phyloP scores from a whole-genome alignment of 352 stramenopile species.

The Globisporangium middletonii region DNA sequence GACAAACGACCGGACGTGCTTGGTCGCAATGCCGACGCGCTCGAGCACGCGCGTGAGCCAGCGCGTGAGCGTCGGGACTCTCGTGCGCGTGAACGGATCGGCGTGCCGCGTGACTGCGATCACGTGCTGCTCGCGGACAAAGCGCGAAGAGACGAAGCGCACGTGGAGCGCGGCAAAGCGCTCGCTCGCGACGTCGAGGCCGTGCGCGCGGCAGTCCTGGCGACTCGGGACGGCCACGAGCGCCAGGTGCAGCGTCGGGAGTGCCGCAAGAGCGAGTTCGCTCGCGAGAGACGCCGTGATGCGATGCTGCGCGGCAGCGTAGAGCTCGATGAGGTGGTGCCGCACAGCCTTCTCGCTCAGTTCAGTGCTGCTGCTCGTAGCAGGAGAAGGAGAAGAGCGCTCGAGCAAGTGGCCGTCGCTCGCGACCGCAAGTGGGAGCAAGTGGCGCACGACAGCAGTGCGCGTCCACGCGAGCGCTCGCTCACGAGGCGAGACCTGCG shows the following conservation, averaged over 20 bases:
- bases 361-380: too few species aligned
- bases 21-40: slow-evolving; percentile 3
- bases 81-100: not conserved
- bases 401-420: slow-evolving; percentile 4
- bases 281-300: not conserved
- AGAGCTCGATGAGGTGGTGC: slow-evolving; percentile 13
- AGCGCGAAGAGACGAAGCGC: slow-evolving; percentile 9
- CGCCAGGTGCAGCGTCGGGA: slow-evolving; percentile 11
- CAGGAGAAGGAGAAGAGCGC: not conserved
- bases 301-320: not conserved
- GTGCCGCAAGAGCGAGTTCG: not conserved
- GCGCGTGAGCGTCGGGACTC: not conserved
- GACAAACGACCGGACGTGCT: slow-evolving; percentile 10
- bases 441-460: slow-evolving; percentile 7
- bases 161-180: slow-evolving; percentile 6
- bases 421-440: slow-evolving; percentile 11
- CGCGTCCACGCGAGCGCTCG: slow-evolving; percentile 10
- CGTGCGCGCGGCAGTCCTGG: not conserved
- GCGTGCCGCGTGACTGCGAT: slow-evolving; percentile 5
- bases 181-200: not conserved
- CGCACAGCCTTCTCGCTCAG: slow-evolving; percentile 5
- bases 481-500: not conserved
- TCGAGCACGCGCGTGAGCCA: slow-evolving; percentile 4
- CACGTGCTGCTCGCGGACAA: slow-evolving; percentile 6
- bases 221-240: not conserved